Evolutionary conservation across 306 rosid genomes (phyloP), one percentile per base, ranked within the genome.

Genomic region (Citrullus colocynthis): DNA sequence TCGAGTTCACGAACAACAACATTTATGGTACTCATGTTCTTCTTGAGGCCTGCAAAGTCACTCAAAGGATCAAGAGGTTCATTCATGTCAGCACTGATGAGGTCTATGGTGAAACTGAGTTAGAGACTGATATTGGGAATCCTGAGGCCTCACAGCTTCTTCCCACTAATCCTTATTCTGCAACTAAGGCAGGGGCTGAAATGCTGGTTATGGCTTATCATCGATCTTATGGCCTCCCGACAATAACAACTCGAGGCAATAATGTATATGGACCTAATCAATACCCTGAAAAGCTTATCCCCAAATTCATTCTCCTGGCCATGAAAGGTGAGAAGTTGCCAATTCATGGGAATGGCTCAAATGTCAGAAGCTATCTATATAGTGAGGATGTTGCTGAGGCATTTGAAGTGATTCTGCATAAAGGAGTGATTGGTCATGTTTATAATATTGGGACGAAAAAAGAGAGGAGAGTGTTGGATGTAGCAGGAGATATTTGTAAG

Each of bases 61-160:
- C 88, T 7, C 74, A 81, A 42, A 64, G 84, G 17, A 80, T 91
- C 54, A 89, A 83, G 79, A 86, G 92, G 81, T 91, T 91, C 85
- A 86, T 89, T 18, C 97, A 91, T 82, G 93, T 89, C 18, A 89
- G 97, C 59, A 91, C 97, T 30, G 97, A 89, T 80, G 97, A 89
- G 34, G 97, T 91, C 14, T 91, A 89, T 67, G 97, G 97, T 18
- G 97, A 91, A 74, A 89, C 92, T 17, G 89, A 88, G 52, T 74
- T 83, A 78, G 90, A 81, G 12, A 37, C 87, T 24, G 79, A 86
- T 65, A 83, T 85, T 59, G 96, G 96, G 12, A 91, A 88, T 56
- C 87, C 82, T 12, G 93, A 91, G 80, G 82, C 96, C 1, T 91
- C 93, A 59, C 91, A 85, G 58, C 93, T 91, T 55, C 87, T 90